Evolutionary conservation across 495 filamentous ascomycete species (phyloP).

Genomic region (Elaphomyces granulatus): DNA sequence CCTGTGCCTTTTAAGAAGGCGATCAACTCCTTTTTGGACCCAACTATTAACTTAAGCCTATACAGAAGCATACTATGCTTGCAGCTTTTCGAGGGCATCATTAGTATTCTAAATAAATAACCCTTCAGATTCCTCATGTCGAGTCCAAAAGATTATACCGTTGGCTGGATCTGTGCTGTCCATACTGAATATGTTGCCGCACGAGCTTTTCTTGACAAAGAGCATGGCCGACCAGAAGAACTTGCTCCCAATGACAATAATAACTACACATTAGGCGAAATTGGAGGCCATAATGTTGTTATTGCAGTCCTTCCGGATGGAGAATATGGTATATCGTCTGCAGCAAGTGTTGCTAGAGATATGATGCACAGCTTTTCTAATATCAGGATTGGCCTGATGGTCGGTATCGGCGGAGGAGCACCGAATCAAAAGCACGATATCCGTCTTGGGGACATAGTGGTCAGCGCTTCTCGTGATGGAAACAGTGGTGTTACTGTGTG

Average conservation of each 20-base stretch:
- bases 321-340: constrained; percentile 24
- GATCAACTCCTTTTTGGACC: no score
- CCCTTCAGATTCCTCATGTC: no score
- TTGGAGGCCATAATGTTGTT: constrained; percentile 30
- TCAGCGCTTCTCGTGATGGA: constrained; percentile 7
- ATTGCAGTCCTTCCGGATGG: constrained; percentile 25
- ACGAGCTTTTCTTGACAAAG: constrained; percentile 31
- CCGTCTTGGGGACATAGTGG: constrained; percentile 29
- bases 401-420: constrained; percentile 13
- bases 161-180: constrained; percentile 39
- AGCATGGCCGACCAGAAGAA: constrained; percentile 17
- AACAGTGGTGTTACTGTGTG: constrained; percentile 7
- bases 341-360: constrained; percentile 25
- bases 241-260: constrained; percentile 18
- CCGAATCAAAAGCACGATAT: constrained; percentile 20
- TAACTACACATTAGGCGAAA: constrained; percentile 28
- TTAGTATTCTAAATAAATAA: no score
- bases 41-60: no score
- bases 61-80: no score
- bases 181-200: constrained; percentile 30
- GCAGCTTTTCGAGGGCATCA: no score
- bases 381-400: constrained; percentile 25
- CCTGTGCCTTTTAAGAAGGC: no score
- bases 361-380: constrained; percentile 31
- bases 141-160: constrained; percentile 28